A percentile compares a stretch with the other conserved stretches of the same genome.
These are phyloP conservation scores for Diaporthe amygdali DNA, from an alignment of 2,329 filamentous ascomycete species.

Conservation along the genomic window DNA sequence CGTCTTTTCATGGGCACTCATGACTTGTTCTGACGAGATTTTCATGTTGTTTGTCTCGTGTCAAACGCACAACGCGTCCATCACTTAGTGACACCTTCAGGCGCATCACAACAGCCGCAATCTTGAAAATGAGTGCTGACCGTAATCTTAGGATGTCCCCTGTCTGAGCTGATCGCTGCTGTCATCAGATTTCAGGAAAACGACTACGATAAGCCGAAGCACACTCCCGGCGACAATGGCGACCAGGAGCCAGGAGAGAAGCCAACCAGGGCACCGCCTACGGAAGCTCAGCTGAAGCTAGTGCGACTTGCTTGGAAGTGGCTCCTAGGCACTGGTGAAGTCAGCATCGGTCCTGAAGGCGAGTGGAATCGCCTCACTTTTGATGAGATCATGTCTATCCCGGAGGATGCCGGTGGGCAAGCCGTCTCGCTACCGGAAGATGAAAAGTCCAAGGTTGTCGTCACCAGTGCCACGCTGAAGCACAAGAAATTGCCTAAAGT, in stretches of 20 bases:
- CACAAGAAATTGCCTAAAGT: conserved; percentile 19
- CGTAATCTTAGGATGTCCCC: conserved; percentile 24
- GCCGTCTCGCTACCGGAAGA: neutral
- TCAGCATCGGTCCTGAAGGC: conserved; percentile 43
- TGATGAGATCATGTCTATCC: conserved; percentile 44
- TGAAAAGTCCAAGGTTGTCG: neutral
- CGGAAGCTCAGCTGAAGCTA: conserved; percentile 38
- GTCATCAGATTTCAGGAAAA: conserved; percentile 27
- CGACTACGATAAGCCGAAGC: neutral
- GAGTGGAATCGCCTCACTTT: conserved; percentile 44
- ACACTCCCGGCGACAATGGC: neutral
- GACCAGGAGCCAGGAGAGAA: neutral
- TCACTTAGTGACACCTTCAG: neutral
- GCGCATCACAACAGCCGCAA: neutral
- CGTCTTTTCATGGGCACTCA: neutral
- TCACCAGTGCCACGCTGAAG: neutral
- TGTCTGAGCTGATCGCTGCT: conserved; percentile 29
- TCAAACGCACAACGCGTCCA: neutral
- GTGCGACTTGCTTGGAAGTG: conserved; percentile 48
- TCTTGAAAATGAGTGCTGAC: conserved; percentile 9
- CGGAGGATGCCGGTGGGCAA: conserved; percentile 33
- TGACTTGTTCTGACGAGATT: neutral
- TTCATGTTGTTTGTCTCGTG: neutral
- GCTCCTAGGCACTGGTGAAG: conserved; percentile 44
- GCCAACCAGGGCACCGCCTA: conserved; percentile 18